Evolutionary conservation across 139 green algal species (phyloP).

Genomic region (Chlorella ohadii): DNA sequence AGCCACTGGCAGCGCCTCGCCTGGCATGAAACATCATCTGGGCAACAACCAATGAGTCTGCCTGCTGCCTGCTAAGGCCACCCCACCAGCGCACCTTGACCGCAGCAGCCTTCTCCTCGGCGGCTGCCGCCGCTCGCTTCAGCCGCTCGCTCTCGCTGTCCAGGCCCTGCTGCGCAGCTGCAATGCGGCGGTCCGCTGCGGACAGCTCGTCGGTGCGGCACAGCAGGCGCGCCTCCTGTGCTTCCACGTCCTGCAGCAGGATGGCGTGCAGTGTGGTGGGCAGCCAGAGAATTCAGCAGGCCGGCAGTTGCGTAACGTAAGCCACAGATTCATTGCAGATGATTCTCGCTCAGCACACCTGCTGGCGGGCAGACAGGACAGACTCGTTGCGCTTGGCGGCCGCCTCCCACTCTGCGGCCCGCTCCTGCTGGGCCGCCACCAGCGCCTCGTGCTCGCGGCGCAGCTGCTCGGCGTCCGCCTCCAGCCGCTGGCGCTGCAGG

Average conservation of each 20-base stretch:
- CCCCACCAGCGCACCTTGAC: conserved; percentile 36
- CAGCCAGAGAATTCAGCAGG: too few relatives aligned
- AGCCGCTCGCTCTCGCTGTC: conserved; percentile 39
- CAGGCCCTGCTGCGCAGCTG: conserved; percentile 25
- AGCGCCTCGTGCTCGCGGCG: conserved; percentile 37
- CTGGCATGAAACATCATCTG: too few relatives aligned
- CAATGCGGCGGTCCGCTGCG: conserved; percentile 15
- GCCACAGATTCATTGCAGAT: too few relatives aligned
- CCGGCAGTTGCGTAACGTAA: too few relatives aligned
- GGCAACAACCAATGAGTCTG: too few relatives aligned
- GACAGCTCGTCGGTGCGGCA: conserved; percentile 24
- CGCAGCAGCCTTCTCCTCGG: conserved; percentile 42
- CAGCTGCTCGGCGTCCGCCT: conserved; percentile 31
- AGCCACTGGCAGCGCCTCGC: too few relatives aligned
- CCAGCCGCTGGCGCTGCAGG: neutral
- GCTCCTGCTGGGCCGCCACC: conserved; percentile 42
- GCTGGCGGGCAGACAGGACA: neutral
- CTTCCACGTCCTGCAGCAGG: too few relatives aligned
- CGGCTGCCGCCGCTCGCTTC: conserved; percentile 27
- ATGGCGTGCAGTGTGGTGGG: too few relatives aligned
- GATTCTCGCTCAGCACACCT: too few relatives aligned
- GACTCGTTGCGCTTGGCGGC: conserved; percentile 36
- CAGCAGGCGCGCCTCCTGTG: neutral
- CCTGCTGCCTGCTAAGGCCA: neutral
- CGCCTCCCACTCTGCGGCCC: conserved; percentile 49